Evolutionary conservation across 148 eudicot genomes (phyloP), one percentile per base, ranked within the genome.

Genomic region (Spergularia marina): DNA sequence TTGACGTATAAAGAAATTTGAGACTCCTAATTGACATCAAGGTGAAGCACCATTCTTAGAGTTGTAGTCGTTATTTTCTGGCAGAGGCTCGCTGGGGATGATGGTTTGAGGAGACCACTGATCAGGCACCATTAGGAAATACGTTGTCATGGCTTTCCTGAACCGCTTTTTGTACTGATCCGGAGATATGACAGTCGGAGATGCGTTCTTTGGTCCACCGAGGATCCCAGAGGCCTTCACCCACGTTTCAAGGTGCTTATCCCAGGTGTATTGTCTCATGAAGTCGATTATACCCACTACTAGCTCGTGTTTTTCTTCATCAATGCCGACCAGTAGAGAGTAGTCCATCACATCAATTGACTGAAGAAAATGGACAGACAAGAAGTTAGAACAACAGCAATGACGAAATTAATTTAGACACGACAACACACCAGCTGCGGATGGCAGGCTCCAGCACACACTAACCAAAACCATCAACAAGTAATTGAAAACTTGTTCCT

Each of bases 181-280:
- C 17, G 95, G 95, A 36, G 95, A 90, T 25, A 90, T 90, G 15
- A 88, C 90, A 5, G 91, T 90, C 14, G 91, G 91, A 0, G 87
- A 62, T 15, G 80, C 82, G 13, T 90, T 87, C 81, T 82, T 90
- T 16, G 89, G 86, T 2, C 94, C 94, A 21, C 94, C 94, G 23
- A 90, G 87, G 59, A 90, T 84, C 49, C 94, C 94, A 3, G 94
- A 84, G n/a, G 91, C 75, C 82, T 90, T 90, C 69, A 90, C 94
- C 94, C 94, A 90, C 51, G 87, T 87, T 73, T 90, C 94, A 34
- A 90, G 94, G 81, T 90, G 94, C 83, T 90, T 90, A 49, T 90
- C 91, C 94, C 91, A 90, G 12, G 94, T 90, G 74, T 87, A 90
- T 64, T 90, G 94, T 75, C 91, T 84, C 91, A 90, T 90, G 85